Conservation (phyloP, 768 basidiomycete genomes). For the Kwoniella sp. region DNA sequence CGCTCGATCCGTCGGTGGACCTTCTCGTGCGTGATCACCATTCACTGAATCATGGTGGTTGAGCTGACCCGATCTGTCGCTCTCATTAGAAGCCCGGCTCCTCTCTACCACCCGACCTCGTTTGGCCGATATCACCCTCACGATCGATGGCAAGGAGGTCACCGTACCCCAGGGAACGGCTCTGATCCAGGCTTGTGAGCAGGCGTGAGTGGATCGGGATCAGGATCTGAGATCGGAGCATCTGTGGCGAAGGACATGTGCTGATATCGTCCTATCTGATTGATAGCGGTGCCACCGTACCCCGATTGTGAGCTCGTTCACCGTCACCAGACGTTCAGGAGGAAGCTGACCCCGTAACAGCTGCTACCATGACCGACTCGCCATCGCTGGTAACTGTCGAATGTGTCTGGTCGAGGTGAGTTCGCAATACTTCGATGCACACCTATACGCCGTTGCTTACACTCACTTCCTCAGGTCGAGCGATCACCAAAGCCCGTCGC, state of each 20-base stretch:
- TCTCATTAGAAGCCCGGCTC: constrained; percentile 12
- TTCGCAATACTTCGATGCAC: neutral
- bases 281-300: constrained; percentile 54
- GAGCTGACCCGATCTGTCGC: neutral
- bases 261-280: constrained; percentile 10
- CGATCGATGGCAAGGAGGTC: constrained; percentile 94
- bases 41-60: too few species aligned
- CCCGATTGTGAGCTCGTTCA: constrained; percentile 48
- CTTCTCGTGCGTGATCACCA: constrained; percentile 15
- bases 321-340: too few species aligned
- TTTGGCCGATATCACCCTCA: constrained; percentile 65
- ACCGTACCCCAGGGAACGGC: constrained; percentile 92
- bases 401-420: constrained; percentile 94
- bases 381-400: constrained; percentile 96
- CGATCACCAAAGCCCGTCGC: constrained; percentile 91
- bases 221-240: neutral
- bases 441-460: neutral
- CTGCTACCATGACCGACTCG: constrained; percentile 60
- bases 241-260: neutral
- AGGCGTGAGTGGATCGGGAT: constrained; percentile 9
- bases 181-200: constrained; percentile 90
- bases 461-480: constrained; percentile 58
- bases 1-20: constrained; percentile 14
- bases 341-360: constrained; percentile 12
- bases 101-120: constrained; percentile 39